phyloP scores from a whole-genome alignment of 1,139 yeast species.

The Taphrina confusa region DNA sequence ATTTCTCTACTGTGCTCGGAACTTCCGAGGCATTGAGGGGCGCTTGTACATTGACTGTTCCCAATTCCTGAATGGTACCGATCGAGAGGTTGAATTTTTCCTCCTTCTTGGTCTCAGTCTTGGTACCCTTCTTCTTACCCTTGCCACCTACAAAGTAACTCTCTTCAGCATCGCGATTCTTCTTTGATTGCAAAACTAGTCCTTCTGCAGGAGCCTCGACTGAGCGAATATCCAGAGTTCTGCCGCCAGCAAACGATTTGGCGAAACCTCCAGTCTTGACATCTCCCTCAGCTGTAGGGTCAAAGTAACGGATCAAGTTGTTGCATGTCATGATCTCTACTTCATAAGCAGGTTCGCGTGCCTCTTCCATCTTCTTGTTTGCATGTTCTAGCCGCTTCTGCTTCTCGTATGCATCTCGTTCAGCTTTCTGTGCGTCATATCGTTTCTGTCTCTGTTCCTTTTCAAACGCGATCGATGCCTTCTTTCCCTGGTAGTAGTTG shows the following conservation, averaged over 20 bases:
- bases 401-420: slow-evolving; percentile 50
- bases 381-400: slow-evolving; percentile 51
- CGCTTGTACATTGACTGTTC: slow-evolving; percentile 73
- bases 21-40: slow-evolving; percentile 80
- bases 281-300: slow-evolving; percentile 69
- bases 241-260: slow-evolving; percentile 32
- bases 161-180: slow-evolving; percentile 62
- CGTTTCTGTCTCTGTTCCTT: slow-evolving; percentile 57
- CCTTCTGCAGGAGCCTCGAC: slow-evolving; percentile 46
- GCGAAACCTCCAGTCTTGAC: slow-evolving; percentile 36
- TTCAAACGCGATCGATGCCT: slow-evolving; percentile 68
- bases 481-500: slow-evolving; percentile 65
- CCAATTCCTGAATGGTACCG: slow-evolving; percentile 72
- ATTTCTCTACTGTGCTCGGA: slow-evolving; percentile 62
- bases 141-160: slow-evolving; percentile 58
- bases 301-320: slow-evolving; percentile 68
- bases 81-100: slow-evolving; percentile 75
- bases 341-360: slow-evolving; percentile 77
- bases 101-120: slow-evolving; percentile 49
- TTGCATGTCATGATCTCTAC: slow-evolving; percentile 73
- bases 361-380: slow-evolving; percentile 68
- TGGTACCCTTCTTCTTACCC: slow-evolving; percentile 54
- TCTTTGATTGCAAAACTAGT: slow-evolving; percentile 48
- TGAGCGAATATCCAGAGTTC: slow-evolving; percentile 43
- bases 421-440: slow-evolving; percentile 60